phyloP scores from a whole-genome alignment of 768 basidiomycete genomes.

The Panaeolus cyanescens region DNA sequence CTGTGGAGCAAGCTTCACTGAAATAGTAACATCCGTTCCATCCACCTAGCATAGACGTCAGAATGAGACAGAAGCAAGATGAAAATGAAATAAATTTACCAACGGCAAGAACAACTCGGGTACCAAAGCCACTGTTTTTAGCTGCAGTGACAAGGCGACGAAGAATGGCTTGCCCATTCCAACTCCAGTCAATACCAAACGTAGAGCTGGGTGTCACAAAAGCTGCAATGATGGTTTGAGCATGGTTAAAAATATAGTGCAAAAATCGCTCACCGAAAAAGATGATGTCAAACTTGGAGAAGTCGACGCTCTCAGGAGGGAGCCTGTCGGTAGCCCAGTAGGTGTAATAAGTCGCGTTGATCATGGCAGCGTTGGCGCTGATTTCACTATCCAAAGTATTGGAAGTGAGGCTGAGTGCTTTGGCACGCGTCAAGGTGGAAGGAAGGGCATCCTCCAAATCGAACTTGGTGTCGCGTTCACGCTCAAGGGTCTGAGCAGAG shows the following conservation, averaged over 20 bases:
- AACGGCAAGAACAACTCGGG: constrained; percentile 67
- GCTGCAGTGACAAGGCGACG: constrained; percentile 57
- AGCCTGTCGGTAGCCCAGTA: constrained; percentile 50
- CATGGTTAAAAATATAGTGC: constrained; percentile 13
- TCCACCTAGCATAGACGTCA: constrained; percentile 44
- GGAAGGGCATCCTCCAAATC: constrained; percentile 48
- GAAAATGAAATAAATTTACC: constrained; percentile 42
- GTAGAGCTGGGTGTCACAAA: constrained; percentile 71
- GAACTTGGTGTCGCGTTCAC: constrained; percentile 26
- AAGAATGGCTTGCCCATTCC: constrained; percentile 52
- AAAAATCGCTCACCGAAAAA: constrained; percentile 50
- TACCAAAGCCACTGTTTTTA: constrained; percentile 56
- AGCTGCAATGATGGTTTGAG: constrained; percentile 35
- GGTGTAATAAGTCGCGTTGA: constrained; percentile 50
- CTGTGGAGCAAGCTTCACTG: constrained; percentile 56
- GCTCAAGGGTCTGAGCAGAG: constrained; percentile 20
- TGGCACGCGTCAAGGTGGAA: constrained; percentile 44
- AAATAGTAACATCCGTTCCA: constrained; percentile 75
- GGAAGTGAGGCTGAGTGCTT: constrained; percentile 25
- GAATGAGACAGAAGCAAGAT: constrained; percentile 3
- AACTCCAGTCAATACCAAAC: constrained; percentile 50
- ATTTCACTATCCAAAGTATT: constrained; percentile 18
- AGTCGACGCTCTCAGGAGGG: constrained; percentile 63
- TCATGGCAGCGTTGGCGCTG: constrained; percentile 27
- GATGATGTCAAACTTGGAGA: constrained; percentile 64